Evolutionary conservation across 176 grass and related monocot species (phyloP).

Genomic region (Oryza punctata): DNA sequence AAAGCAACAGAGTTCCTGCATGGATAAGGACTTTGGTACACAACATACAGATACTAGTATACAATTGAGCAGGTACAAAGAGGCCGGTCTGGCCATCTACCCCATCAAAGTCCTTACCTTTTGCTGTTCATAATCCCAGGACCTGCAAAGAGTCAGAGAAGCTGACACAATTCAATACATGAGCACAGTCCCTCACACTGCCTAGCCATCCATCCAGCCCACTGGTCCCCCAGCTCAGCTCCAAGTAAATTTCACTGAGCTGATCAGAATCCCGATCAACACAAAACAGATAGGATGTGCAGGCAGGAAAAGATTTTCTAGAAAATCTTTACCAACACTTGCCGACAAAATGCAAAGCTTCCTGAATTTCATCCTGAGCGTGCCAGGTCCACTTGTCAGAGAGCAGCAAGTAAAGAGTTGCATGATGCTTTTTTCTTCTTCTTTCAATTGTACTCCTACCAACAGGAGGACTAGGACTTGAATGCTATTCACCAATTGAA

Average conservation of each 20-base stretch:
- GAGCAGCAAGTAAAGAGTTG: neutral
- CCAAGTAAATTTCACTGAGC: conserved; percentile 4
- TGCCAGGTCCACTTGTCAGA: conserved; percentile 5
- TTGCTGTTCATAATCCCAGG: neutral
- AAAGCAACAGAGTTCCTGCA: neutral
- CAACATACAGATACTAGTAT: neutral
- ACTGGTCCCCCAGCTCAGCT: neutral
- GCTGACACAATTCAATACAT: conserved; percentile 15
- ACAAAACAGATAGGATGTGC: neutral
- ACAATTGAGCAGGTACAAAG: neutral
- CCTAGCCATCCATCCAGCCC: neutral
- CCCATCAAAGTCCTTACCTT: neutral
- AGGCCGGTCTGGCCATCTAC: neutral
- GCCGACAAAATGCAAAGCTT: neutral
- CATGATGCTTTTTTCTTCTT: neutral
- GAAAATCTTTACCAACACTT: neutral
- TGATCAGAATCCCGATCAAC: conserved; percentile 12
- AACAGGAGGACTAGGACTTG: neutral
- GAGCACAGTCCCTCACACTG: neutral
- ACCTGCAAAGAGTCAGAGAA: neutral
- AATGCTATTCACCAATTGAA: conserved; percentile 3
- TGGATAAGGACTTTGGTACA: neutral
- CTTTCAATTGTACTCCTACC: conserved; percentile 2
- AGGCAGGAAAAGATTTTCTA: neutral
- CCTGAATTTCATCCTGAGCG: conserved; percentile 7